Base-by-base conservation (phyloP, 225 moss, liverwort and hornwort genomes). In the Takakia lepidozioides region DNA sequence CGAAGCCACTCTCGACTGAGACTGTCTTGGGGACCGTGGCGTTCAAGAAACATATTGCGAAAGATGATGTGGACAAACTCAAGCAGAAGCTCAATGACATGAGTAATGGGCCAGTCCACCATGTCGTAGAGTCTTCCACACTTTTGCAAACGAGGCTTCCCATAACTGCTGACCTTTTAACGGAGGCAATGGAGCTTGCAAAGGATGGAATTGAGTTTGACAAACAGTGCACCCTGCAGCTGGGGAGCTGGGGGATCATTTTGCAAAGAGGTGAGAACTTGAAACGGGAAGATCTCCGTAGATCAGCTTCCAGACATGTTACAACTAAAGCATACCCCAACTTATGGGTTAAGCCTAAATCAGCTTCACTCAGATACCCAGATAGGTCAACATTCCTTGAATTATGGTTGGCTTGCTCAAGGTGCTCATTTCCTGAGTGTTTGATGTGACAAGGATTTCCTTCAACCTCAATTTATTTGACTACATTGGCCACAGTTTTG, bases 221-320 rank as follows among this genome's bases (percentile, higher is more conserved):
- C 38, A 49, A 52, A 0, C 59, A 27, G 2, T 66, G 73, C 0
- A 70, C 78, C 49, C 30, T 79, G 32, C 78, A 79, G 17, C 63
- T 79, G 1, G 78, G 73, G 2, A 74, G 66, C 61, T 79, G 57
- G 56, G 73, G 73, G 3, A 27, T 79, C 29, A 79, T 79, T 10
- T 59, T 79, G 73, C 53, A 66, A 28, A 62, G 59, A 66, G 78
- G 78, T 32, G 0, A 32, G 32, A 32, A n/a, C n/a, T n/a, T n/a
- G n/a, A n/a, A n/a, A n/a, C n/a, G n/a, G n/a, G n/a, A n/a, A n/a
- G n/a, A n/a, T n/a, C n/a, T n/a, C n/a, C n/a, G n/a, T n/a, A n/a
- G n/a, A n/a, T n/a, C n/a, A n/a, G n/a, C n/a, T n/a, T n/a, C n/a
- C n/a, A n/a, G n/a, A n/a, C n/a, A n/a, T n/a, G n/a, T n/a, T n/a